Conservation (phyloP, 345 rosid species). For the Salix brachista region DNA sequence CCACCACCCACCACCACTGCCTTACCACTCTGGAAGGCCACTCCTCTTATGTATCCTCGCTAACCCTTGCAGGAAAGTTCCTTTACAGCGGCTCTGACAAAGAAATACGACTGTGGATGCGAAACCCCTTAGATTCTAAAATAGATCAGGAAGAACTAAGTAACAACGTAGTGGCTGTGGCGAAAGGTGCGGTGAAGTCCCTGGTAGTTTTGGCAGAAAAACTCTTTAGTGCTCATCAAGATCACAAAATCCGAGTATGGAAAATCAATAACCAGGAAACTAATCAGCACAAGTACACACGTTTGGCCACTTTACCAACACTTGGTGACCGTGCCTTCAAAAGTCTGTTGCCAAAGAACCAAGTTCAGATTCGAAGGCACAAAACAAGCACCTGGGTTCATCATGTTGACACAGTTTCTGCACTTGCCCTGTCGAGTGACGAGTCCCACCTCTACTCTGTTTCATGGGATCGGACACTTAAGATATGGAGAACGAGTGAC, state of each 20-base stretch:
- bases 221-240: constrained; percentile 91
- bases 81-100: constrained; percentile 67
- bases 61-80: constrained; percentile 54
- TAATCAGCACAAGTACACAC: constrained; percentile 45
- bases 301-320: constrained; percentile 79
- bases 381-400: constrained; percentile 80
- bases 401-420: constrained; percentile 80
- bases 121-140: constrained; percentile 34
- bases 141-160: constrained; percentile 15
- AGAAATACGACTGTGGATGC: constrained; percentile 62
- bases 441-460: constrained; percentile 72
- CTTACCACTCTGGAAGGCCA: constrained; percentile 60
- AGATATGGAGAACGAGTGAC: constrained; percentile 74
- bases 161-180: constrained; percentile 34
- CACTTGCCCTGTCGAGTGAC: constrained; percentile 65
- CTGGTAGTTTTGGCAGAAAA: constrained; percentile 58
- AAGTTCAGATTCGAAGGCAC: constrained; percentile 66
- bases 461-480: constrained; percentile 91
- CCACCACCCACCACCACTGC: constrained; percentile 38
- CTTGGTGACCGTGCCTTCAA: constrained; percentile 63
- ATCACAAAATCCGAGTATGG: constrained; percentile 94
- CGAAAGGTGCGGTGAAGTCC: constrained; percentile 77
- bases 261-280: constrained; percentile 43
- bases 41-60: constrained; percentile 59
- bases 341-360: constrained; percentile 56